A percentile compares a stretch with the other conserved stretches of the same genome.
Conservation (phyloP, 495 filamentous ascomycete species). For the Aspergillus bertholletiae region DNA sequence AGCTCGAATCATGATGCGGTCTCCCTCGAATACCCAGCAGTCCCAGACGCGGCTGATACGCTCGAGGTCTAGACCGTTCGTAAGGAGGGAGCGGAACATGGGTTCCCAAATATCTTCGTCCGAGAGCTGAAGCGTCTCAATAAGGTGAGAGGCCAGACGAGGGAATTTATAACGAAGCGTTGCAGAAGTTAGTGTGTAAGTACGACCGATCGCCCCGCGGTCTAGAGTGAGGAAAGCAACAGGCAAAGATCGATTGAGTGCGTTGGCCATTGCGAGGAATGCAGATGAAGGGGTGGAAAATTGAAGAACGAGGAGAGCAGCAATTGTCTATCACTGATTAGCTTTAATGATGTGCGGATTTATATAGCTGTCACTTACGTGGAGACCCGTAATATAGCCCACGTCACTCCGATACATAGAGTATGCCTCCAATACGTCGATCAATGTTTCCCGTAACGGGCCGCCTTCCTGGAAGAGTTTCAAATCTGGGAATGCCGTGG, state of each 20-base stretch:
- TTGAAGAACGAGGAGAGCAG: slow-evolving; percentile 82
- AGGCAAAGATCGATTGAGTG: slow-evolving; percentile 83
- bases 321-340: slow-evolving; percentile 59
- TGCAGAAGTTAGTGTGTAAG: slow-evolving; percentile 67
- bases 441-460: slow-evolving; percentile 69
- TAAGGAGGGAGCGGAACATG: slow-evolving; percentile 57
- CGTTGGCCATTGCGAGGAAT: slow-evolving; percentile 83
- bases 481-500: slow-evolving; percentile 72
- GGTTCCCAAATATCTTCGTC: slow-evolving; percentile 52
- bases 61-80: slow-evolving; percentile 62
- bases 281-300: slow-evolving; percentile 65
- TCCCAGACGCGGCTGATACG: slow-evolving; percentile 82
- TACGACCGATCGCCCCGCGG: slow-evolving; percentile 63
- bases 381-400: slow-evolving; percentile 82
- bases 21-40: slow-evolving; percentile 91
- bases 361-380: slow-evolving; percentile 28
- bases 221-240: slow-evolving; percentile 85
- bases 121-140: slow-evolving; percentile 39
- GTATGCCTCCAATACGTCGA: slow-evolving; percentile 85
- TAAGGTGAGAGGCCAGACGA: slow-evolving; percentile 65
- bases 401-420: slow-evolving; percentile 92
- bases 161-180: slow-evolving; percentile 71
- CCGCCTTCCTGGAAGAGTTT: slow-evolving; percentile 77
- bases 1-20: slow-evolving; percentile 72
- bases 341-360: neutral